Evolutionary conservation across 2,329 filamentous ascomycete species (phyloP).

Genomic region (Furcasterigmium sp.): DNA sequence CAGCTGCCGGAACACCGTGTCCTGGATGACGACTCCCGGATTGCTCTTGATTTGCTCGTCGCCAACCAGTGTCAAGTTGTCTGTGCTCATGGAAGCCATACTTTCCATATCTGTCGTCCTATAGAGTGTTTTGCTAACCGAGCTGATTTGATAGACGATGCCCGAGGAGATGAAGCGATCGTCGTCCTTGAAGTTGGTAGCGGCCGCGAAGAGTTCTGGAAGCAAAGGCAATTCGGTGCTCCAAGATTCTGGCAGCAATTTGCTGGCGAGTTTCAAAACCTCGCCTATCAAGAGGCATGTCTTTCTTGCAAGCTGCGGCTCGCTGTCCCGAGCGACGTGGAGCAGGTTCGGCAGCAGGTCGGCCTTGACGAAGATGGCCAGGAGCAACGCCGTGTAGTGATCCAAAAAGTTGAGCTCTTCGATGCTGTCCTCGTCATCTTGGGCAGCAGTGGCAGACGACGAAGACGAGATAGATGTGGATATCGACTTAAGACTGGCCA

Average conservation of each 20-base stretch:
- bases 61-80: conserved; percentile 41
- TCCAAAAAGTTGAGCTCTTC: conserved; percentile 82
- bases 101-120: conserved; percentile 54
- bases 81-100: conserved; percentile 30
- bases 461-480: conserved; percentile 12
- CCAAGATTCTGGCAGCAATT: conserved; percentile 74
- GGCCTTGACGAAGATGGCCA: conserved; percentile 79
- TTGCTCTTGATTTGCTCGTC: conserved; percentile 53
- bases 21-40: conserved; percentile 44
- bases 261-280: conserved; percentile 82
- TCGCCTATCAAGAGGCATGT: conserved; percentile 88
- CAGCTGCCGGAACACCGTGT: conserved; percentile 59
- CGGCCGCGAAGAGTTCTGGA: conserved; percentile 75
- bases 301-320: conserved; percentile 73
- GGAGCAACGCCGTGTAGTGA: conserved; percentile 85
- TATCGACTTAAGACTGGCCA: conserved; percentile 72
- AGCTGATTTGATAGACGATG: conserved; percentile 97
- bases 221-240: conserved; percentile 83
- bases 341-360: conserved; percentile 62
- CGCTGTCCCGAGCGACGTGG: conserved; percentile 61
- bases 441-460: conserved; percentile 19
- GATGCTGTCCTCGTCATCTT: conserved; percentile 52
- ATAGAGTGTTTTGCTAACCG: conserved; percentile 88
- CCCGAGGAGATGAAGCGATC: conserved; percentile 76
- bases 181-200: conserved; percentile 65